A percentile compares a stretch with the other conserved stretches of the same genome.
phyloP scores from a whole-genome alignment of 2,329 filamentous ascomycete genomes.

The Penicillium glabrum region DNA sequence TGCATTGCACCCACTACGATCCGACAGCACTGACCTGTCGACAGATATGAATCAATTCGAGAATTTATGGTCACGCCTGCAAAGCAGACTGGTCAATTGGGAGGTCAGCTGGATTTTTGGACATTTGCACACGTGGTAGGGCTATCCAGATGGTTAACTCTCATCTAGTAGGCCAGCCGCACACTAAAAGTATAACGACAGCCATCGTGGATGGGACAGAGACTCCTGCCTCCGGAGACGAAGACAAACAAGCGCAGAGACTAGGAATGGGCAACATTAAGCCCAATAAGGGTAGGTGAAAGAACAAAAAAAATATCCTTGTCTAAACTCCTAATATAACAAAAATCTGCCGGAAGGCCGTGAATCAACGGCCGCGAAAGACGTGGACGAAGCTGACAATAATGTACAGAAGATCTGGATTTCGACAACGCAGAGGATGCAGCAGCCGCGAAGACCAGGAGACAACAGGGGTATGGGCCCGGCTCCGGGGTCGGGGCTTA shows the following conservation, averaged over 20 bases:
- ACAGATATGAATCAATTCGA: conserved; percentile 59
- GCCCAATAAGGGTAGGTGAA: conserved; percentile 37
- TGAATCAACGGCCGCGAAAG: conserved; percentile 1
- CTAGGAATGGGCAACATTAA: conserved; percentile 54
- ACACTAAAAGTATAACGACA: conserved; percentile 22
- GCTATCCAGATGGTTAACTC: conserved; percentile 3
- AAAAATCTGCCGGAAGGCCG: conserved; percentile 8
- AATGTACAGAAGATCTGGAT: conserved; percentile 41
- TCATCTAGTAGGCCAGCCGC: conserved; percentile 24
- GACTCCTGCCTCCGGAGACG: conserved; percentile 47
- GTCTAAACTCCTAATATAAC: conserved; percentile 30
- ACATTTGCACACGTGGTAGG: background rate
- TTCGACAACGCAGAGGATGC: conserved; percentile 39
- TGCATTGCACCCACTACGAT: background rate
- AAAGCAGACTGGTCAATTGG: conserved; percentile 59
- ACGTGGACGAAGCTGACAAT: conserved; percentile 38
- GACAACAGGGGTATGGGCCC: conserved; percentile 55
- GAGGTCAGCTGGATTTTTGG: conserved; percentile 40
- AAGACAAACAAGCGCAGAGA: conserved; percentile 55
- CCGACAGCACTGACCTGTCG: background rate
- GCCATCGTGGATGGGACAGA: conserved; percentile 38
- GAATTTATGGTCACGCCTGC: conserved; percentile 50
- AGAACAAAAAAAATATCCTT: conserved; percentile 23
- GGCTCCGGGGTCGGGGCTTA: conserved; percentile 57
- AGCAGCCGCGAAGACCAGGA: conserved; percentile 44